These are phyloP conservation scores for Hamamelis virginiana DNA, from an alignment of 164 flowering plant species.

Conservation along the genomic window DNA sequence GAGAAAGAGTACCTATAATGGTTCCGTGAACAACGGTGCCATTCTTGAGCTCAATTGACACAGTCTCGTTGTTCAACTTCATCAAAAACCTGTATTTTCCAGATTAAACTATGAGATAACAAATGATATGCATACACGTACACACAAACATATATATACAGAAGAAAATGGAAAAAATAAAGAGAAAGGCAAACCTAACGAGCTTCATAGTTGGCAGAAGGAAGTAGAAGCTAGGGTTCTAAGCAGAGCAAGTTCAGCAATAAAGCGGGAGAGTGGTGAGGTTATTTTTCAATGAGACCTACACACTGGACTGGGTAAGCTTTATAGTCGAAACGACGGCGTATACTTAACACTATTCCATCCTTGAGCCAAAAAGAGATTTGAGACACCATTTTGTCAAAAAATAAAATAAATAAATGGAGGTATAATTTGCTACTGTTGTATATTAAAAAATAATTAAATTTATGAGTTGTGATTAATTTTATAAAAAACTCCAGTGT, in stretches of 20 bases:
- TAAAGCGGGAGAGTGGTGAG: neutral
- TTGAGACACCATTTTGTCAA: no score
- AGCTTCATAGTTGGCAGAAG: slow-evolving; percentile 56
- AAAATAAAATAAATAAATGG: no score
- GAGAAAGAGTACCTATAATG: slow-evolving; percentile 59
- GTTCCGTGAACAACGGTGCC: slow-evolving; percentile 96
- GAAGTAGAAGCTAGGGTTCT: neutral
- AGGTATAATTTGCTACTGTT: no score
- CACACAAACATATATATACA: neutral
- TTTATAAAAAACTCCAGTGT: no score
- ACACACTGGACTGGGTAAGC: no score
- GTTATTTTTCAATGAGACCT: no score
- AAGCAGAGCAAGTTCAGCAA: neutral
- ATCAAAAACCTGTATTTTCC: slow-evolving; percentile 69
- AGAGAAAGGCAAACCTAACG: slow-evolving; percentile 45
- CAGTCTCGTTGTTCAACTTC: slow-evolving; percentile 97
- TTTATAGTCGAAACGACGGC: no score
- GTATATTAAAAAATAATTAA: no score
- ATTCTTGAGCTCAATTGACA: slow-evolving; percentile 93
- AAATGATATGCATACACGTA: no score
- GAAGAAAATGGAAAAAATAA: neutral
- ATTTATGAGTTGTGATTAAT: no score
- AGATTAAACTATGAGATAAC: neutral
- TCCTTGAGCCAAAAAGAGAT: no score
- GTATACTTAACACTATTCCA: no score